Evolutionary conservation across 345 rosid genomes (phyloP).

Genomic region (Populus alba): DNA sequence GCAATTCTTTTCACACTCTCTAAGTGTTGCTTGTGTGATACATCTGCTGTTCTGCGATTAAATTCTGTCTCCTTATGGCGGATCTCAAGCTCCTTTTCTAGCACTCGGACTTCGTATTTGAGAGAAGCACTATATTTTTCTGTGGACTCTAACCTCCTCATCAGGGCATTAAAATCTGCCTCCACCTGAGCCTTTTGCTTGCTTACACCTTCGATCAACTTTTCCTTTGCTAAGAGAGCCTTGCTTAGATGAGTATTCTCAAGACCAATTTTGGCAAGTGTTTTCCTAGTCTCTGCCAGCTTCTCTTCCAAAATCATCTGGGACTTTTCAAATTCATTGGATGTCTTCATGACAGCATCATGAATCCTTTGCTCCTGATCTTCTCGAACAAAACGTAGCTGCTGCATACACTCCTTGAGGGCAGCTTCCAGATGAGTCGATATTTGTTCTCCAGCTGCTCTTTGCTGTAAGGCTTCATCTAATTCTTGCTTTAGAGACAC

Average conservation of each 20-base stretch:
- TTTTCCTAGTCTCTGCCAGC: constrained; percentile 46
- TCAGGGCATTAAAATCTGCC: constrained; percentile 50
- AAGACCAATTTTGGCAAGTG: constrained; percentile 46
- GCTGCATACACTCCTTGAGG: constrained; percentile 80
- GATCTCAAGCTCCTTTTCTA: constrained; percentile 91
- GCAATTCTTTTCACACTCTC: constrained; percentile 83
- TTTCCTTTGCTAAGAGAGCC: constrained; percentile 60
- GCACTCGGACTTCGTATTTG: constrained; percentile 72
- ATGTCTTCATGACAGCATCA: constrained; percentile 64
- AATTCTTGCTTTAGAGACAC: constrained; percentile 53
- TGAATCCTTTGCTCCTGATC: constrained; percentile 82
- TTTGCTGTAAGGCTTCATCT: constrained; percentile 56
- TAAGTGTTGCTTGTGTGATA: constrained; percentile 71
- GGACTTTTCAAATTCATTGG: constrained; percentile 54
- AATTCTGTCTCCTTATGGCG: constrained; percentile 90
- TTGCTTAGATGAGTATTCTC: constrained; percentile 59
- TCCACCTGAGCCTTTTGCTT: constrained; percentile 54
- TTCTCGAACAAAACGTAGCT: constrained; percentile 68
- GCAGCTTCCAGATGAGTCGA: constrained; percentile 56
- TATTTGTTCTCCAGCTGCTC: constrained; percentile 50
- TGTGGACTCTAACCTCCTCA: constrained; percentile 56
- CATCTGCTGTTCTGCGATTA: constrained; percentile 60
- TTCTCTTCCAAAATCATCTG: constrained; percentile 45
- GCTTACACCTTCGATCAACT: constrained; percentile 52
- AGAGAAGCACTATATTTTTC: constrained; percentile 73